phyloP scores from a whole-genome alignment of 345 rosid genomes.

The Gossypium sturtianum region DNA sequence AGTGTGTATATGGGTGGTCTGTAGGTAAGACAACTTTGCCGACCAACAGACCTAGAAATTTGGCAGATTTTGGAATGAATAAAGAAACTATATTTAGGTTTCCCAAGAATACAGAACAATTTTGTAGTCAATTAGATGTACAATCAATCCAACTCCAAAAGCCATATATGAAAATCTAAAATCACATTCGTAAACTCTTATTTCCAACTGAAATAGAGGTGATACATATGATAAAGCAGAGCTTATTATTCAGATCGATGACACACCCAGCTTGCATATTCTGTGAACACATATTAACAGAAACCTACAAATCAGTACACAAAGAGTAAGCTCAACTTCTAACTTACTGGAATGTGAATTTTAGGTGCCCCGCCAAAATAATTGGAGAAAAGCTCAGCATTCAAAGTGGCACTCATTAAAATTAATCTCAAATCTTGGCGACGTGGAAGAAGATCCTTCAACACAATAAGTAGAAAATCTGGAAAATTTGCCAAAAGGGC shows the following conservation, averaged over 20 bases:
- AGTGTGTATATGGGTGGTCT: not conserved
- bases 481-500: conserved; percentile 19
- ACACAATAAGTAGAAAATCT: conserved; percentile 93
- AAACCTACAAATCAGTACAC: not conserved
- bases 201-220: not conserved
- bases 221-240: not conserved
- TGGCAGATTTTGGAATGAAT: not conserved
- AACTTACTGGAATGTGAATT: conserved; percentile 86
- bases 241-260: not conserved
- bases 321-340: conserved; percentile 10
- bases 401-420: conserved; percentile 97
- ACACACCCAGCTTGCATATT: not conserved
- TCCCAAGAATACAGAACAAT: not conserved
- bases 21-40: not conserved
- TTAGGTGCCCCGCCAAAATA: conserved; percentile 87
- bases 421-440: conserved; percentile 90
- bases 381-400: conserved; percentile 91
- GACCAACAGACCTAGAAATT: not conserved
- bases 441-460: conserved; percentile 95
- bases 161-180: not conserved
- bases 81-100: not conserved
- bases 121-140: not conserved
- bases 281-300: conserved; percentile 3
- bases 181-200: not conserved
- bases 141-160: not conserved